phyloP scores from a whole-genome alignment of 208 protist genomes.

The Trypanosoma boissoni region DNA sequence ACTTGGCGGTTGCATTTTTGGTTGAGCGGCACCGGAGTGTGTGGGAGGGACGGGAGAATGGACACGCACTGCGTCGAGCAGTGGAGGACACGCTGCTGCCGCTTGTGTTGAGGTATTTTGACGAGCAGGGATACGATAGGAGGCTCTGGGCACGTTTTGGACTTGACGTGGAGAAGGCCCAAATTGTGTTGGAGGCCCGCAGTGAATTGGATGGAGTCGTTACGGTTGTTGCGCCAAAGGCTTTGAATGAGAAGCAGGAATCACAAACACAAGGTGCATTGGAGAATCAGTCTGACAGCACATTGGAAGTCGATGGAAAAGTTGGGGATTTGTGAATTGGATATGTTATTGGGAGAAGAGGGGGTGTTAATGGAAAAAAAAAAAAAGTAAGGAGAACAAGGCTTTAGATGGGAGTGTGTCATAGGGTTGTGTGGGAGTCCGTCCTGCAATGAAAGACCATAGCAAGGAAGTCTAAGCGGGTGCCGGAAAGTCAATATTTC shows the following conservation, averaged over 20 bases:
- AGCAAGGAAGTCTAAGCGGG: no score
- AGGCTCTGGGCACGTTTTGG: conserved; percentile 28
- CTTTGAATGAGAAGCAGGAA: no score
- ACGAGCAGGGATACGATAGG: conserved; percentile 26
- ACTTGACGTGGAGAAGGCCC: conserved; percentile 17
- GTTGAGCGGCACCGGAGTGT: conserved; percentile 38
- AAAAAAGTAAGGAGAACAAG: neutral
- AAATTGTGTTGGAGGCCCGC: conserved; percentile 25
- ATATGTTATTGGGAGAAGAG: no score
- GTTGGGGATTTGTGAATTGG: conserved; percentile 7
- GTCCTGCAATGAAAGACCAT: neutral
- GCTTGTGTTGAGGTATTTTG: conserved; percentile 46
- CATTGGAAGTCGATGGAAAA: conserved; percentile 2
- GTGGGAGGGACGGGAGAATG: conserved; percentile 70
- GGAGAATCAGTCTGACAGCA: neutral
- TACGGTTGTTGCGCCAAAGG: no score
- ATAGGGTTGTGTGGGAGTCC: neutral
- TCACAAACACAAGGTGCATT: conserved; percentile 13
- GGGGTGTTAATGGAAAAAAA: conserved; percentile 1
- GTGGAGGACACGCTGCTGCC: conserved; percentile 61
- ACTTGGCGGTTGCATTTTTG: conserved; percentile 51
- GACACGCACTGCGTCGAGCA: conserved; percentile 51
- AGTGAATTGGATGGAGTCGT: neutral
- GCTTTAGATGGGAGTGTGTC: neutral
- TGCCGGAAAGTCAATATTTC: no score